Percentiles rank a stretch among this genome's conserved stretches.
These are phyloP conservation scores for Trichoderma sp. DNA, from an alignment of 2,329 filamentous ascomycete species.

Conservation along the genomic window DNA sequence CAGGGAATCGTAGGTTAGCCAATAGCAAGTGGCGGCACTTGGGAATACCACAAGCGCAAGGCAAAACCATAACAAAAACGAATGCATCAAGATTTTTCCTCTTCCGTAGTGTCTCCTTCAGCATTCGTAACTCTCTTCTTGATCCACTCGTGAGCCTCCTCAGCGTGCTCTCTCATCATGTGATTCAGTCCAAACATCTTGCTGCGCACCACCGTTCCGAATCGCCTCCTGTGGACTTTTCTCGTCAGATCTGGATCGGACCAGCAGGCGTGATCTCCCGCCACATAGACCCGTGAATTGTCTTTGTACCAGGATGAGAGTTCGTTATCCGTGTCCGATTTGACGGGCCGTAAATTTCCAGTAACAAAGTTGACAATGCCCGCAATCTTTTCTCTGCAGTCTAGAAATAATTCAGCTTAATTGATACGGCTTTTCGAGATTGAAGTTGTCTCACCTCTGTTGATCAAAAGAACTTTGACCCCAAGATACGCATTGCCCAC, in stretches of 20 bases:
- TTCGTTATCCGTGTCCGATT: conserved; percentile 74
- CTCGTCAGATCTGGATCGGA: conserved; percentile 61
- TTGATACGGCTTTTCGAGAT: conserved; percentile 16
- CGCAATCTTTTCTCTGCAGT: conserved; percentile 69
- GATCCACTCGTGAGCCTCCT: conserved; percentile 59
- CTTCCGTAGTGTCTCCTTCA: conserved; percentile 54
- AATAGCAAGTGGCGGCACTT: not conserved
- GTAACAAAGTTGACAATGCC: conserved; percentile 82
- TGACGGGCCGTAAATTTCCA: conserved; percentile 75
- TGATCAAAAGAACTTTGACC: conserved; percentile 78
- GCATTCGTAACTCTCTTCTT: conserved; percentile 43
- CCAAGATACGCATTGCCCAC: conserved; percentile 88
- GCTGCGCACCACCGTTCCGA: conserved; percentile 61
- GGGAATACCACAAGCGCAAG: not conserved
- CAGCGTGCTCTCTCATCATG: conserved; percentile 61
- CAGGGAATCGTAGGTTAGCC: conserved; percentile 2
- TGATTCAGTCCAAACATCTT: conserved; percentile 52
- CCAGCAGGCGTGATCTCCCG: conserved; percentile 77
- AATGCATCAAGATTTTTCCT: conserved; percentile 41
- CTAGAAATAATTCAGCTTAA: conserved; percentile 39
- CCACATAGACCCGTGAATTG: conserved; percentile 79
- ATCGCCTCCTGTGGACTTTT: conserved; percentile 63
- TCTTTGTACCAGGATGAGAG: conserved; percentile 82
- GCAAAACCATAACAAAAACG: not conserved
- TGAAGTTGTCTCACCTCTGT: conserved; percentile 63